Conservation (phyloP, 768 basidiomycete species). For the Phanerochaete sordida region DNA sequence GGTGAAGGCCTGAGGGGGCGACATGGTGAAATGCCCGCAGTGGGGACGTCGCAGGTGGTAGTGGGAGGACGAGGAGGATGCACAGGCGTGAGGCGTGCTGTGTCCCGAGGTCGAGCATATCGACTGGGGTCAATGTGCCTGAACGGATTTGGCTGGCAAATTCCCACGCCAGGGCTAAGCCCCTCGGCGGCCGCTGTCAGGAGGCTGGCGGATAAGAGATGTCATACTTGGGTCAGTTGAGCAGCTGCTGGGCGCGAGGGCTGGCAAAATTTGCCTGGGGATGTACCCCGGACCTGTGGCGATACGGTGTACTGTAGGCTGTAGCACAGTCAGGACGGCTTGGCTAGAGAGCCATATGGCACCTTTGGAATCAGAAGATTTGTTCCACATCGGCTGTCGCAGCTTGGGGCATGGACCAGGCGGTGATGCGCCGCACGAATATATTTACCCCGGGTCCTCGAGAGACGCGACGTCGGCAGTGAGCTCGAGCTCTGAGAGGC, state of each 20-base stretch:
- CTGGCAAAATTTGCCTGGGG: neutral
- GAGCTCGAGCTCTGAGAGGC: too few relatives aligned
- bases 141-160: neutral
- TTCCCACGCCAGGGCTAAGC: neutral
- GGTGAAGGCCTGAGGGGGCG: slow-evolving; percentile 22
- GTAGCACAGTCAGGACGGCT: too few relatives aligned
- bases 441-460: too few relatives aligned
- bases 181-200: neutral
- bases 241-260: too few relatives aligned
- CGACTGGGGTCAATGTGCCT: slow-evolving; percentile 1
- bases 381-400: neutral
- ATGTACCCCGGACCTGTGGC: neutral
- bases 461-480: too few relatives aligned
- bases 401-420: too few relatives aligned
- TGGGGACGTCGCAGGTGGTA: neutral
- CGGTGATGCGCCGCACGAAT: too few relatives aligned
- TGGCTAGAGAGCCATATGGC: neutral
- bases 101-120: neutral
- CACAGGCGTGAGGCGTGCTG: slow-evolving; percentile 2
- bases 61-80: slow-evolving; percentile 2
- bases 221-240: too few relatives aligned
- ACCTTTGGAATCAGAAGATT: neutral
- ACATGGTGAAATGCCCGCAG: neutral
- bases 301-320: neutral
- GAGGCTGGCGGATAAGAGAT: neutral